These are phyloP conservation scores for Fagus crenata DNA, from an alignment of 306 rosid species.

Conservation along the genomic window DNA sequence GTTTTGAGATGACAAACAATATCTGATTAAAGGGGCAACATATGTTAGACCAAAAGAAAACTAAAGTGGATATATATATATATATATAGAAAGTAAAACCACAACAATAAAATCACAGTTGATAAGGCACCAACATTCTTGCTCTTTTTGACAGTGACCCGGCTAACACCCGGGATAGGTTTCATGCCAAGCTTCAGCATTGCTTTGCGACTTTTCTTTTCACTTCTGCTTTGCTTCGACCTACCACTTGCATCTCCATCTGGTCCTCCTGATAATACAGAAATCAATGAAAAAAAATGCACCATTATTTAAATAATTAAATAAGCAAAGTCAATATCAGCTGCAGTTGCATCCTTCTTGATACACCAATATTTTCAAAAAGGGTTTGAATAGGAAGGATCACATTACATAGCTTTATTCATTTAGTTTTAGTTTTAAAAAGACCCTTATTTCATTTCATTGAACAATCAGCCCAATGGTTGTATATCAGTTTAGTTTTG, in stretches of 20 bases:
- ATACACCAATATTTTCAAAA: background rate
- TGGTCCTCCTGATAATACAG: constrained; percentile 27
- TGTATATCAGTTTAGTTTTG: background rate
- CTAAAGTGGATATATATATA: background rate
- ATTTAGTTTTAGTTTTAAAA: background rate
- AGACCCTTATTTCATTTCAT: background rate
- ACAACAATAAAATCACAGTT: background rate
- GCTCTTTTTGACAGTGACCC: constrained; percentile 86
- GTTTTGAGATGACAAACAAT: constrained; percentile 80
- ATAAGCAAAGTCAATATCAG: background rate
- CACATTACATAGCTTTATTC: background rate
- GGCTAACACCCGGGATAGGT: constrained; percentile 78
- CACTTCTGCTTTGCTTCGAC: constrained; percentile 90
- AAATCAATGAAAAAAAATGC: background rate
- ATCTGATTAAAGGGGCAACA: constrained; percentile 40
- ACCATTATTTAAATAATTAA: background rate
- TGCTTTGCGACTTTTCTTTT: constrained; percentile 89
- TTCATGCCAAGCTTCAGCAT: constrained; percentile 91
- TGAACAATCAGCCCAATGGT: background rate
- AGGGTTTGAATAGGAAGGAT: background rate
- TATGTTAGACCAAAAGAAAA: constrained; percentile 3
- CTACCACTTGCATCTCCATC: constrained; percentile 78
- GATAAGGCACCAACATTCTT: constrained; percentile 58
- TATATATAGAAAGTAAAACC: background rate
- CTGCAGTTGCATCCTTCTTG: background rate